phyloP scores from a whole-genome alignment of 2,329 filamentous ascomycete species.

The Phaeomoniella chlamydospora region DNA sequence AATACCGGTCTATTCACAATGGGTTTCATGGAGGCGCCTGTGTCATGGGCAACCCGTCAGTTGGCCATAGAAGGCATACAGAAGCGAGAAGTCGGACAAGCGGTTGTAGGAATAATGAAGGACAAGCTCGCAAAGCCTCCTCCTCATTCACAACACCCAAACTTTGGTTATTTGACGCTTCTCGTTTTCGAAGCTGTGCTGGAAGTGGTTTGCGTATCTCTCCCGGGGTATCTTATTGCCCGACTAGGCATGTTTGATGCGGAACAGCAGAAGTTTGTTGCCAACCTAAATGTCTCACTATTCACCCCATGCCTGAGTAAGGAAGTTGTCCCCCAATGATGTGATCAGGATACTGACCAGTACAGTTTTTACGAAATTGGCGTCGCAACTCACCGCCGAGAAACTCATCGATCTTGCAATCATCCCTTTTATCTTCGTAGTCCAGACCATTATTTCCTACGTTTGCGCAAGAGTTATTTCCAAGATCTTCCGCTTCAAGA shows the following conservation, averaged over 20 bases:
- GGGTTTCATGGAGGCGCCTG: neutral
- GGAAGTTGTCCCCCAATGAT: slow-evolving; percentile 15
- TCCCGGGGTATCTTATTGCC: slow-evolving; percentile 88
- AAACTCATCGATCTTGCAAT: slow-evolving; percentile 83
- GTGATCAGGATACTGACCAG: slow-evolving; percentile 4
- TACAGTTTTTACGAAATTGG: slow-evolving; percentile 88
- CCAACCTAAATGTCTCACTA: slow-evolving; percentile 88
- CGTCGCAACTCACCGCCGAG: slow-evolving; percentile 80
- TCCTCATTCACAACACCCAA: slow-evolving; percentile 27
- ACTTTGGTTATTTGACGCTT: slow-evolving; percentile 48
- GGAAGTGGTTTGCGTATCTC: slow-evolving; percentile 85
- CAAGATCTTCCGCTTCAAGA: slow-evolving; percentile 65
- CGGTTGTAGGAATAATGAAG: neutral
- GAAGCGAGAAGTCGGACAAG: neutral
- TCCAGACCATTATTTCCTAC: slow-evolving; percentile 82
- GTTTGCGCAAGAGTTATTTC: slow-evolving; percentile 56
- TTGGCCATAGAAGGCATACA: neutral
- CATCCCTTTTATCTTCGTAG: slow-evolving; percentile 84
- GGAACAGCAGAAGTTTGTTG: slow-evolving; percentile 90
- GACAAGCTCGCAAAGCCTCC: slow-evolving; percentile 1
- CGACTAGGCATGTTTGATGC: slow-evolving; percentile 85
- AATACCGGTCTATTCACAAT: no score
- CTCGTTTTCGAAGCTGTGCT: slow-evolving; percentile 91
- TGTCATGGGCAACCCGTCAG: neutral
- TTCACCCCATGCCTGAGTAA: slow-evolving; percentile 94